These are phyloP conservation scores for Recurvomyces mirabilis DNA, from an alignment of 495 filamentous ascomycete species.

Conservation along the genomic window DNA sequence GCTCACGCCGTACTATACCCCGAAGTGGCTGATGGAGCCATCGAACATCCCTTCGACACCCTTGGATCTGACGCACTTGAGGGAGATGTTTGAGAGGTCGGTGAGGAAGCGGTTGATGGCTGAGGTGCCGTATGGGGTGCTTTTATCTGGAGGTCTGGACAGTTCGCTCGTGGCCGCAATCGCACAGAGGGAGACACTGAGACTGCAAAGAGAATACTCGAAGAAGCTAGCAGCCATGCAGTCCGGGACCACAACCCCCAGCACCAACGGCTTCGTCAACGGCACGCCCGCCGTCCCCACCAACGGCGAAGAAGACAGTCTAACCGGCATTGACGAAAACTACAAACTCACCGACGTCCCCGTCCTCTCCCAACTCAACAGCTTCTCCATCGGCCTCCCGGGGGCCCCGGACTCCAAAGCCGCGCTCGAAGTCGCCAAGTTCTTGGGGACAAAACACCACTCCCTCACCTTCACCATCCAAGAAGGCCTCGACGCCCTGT, in stretches of 20 bases:
- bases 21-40: conserved; percentile 78
- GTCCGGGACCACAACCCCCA: conserved; percentile 16
- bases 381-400: conserved; percentile 93
- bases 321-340: conserved; percentile 89
- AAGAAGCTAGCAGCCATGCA: conserved; percentile 17
- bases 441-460: conserved; percentile 94
- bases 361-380: conserved; percentile 79
- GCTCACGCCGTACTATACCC: conserved; percentile 77
- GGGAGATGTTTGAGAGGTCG: conserved; percentile 73
- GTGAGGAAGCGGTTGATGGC: conserved; percentile 97
- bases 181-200: conserved; percentile 79
- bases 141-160: conserved; percentile 90
- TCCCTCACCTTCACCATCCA: conserved; percentile 96
- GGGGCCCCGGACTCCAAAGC: conserved; percentile 83
- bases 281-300: conserved; percentile 35
- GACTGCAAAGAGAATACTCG: conserved; percentile 47
- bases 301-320: conserved; percentile 40
- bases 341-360: conserved; percentile 84
- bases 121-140: conserved; percentile 92
- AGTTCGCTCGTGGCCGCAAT: conserved; percentile 92
- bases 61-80: conserved; percentile 67
- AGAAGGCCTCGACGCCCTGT: conserved; percentile 89
- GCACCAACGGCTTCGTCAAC: conserved; percentile 31
- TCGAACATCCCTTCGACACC: conserved; percentile 63
- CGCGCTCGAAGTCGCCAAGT: conserved; percentile 80